Evolutionary conservation across 495 filamentous ascomycete genomes (phyloP).

Genomic region (Margaritispora aquatica): DNA sequence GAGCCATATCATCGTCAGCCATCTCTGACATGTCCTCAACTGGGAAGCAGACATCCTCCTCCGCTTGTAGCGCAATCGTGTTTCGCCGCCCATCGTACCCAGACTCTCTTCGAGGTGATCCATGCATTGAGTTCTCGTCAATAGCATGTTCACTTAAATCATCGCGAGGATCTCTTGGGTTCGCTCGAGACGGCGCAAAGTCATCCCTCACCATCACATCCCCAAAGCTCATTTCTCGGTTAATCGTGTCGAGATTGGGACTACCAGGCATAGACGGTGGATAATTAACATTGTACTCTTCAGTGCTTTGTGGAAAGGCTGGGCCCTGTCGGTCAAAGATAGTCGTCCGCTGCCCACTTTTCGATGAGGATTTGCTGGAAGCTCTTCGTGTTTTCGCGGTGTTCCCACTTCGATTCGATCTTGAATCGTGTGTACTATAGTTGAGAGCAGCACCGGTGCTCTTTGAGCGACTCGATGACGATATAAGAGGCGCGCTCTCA

Average conservation of each 20-base stretch:
- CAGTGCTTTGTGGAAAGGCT: constrained; percentile 28
- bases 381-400: constrained; percentile 27
- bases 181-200: constrained; percentile 32
- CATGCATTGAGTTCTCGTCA: constrained; percentile 31
- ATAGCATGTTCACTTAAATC: constrained; percentile 30
- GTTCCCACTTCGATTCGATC: constrained; percentile 6
- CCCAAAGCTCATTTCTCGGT: constrained; percentile 58
- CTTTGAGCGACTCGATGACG: constrained; percentile 28
- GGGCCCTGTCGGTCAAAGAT: constrained; percentile 23
- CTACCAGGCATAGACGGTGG: constrained; percentile 88
- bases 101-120: constrained; percentile 21
- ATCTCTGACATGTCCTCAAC: constrained; percentile 69
- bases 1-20: constrained; percentile 63
- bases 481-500: constrained; percentile 56
- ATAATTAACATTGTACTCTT: constrained; percentile 83
- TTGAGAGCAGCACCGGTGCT: constrained; percentile 13
- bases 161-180: constrained; percentile 44
- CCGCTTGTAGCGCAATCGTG: constrained; percentile 48
- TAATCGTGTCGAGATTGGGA: constrained; percentile 47
- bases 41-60: constrained; percentile 93
- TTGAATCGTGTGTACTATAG: constrained; percentile 5
- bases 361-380: constrained; percentile 30
- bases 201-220: constrained; percentile 70
- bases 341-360: constrained; percentile 31
- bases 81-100: constrained; percentile 35